These are phyloP conservation scores for Boletus eberwhitei DNA, from an alignment of 768 basidiomycete genomes.

Conservation along the genomic window DNA sequence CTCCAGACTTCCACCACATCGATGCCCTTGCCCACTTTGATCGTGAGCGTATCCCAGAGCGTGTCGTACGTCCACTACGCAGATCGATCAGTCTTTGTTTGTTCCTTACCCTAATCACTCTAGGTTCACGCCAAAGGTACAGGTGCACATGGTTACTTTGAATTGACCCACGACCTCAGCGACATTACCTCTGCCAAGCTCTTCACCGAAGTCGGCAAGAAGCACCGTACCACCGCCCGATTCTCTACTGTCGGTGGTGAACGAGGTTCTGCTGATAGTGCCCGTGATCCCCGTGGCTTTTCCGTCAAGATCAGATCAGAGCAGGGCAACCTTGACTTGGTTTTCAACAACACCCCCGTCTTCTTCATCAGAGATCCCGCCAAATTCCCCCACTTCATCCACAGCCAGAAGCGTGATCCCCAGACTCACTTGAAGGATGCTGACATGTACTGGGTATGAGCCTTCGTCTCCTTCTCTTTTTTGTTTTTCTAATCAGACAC, in stretches of 20 bases:
- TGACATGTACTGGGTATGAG: constrained; percentile 74
- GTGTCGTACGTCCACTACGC: constrained; percentile 55
- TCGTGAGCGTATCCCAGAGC: constrained; percentile 94
- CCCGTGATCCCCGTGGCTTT: constrained; percentile 92
- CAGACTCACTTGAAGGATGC: constrained; percentile 88
- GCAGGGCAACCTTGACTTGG: constrained; percentile 91
- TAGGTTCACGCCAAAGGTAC: constrained; percentile 91
- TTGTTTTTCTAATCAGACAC: neutral
- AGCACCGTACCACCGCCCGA: constrained; percentile 72
- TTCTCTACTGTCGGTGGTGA: constrained; percentile 96
- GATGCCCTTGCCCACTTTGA: constrained; percentile 91
- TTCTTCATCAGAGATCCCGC: constrained; percentile 87
- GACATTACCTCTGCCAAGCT: constrained; percentile 74
- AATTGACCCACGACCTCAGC: constrained; percentile 80
- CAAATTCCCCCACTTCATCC: constrained; percentile 93
- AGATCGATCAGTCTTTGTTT: neutral
- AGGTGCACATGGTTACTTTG: constrained; percentile 91
- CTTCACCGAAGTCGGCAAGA: constrained; percentile 62
- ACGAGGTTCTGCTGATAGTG: constrained; percentile 84
- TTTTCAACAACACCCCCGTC: constrained; percentile 89
- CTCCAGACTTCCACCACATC: constrained; percentile 82
- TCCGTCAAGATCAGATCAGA: constrained; percentile 86
- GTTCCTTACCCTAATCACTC: constrained; percentile 25
- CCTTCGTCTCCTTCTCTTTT: neutral
- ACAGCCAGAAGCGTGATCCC: constrained; percentile 89